Conservation (phyloP, 257 asterid genomes). For the Pogostemon cablin region DNA sequence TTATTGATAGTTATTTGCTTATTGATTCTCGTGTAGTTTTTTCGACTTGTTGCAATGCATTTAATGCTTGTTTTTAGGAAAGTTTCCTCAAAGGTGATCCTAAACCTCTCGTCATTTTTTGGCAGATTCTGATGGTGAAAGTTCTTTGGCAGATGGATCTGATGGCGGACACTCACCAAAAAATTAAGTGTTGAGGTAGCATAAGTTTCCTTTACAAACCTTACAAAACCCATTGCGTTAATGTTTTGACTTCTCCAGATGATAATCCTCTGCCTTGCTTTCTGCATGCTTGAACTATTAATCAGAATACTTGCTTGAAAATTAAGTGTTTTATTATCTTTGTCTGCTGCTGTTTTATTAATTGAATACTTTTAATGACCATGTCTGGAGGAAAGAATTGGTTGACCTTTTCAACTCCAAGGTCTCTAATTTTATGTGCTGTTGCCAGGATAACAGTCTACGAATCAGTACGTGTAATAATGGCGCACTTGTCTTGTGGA, state of each 20-base stretch:
- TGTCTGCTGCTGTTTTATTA: conserved; percentile 3
- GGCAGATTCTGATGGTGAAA: conserved; percentile 75
- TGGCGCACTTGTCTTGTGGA: background rate
- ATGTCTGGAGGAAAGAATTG: background rate
- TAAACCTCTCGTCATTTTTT: conserved; percentile 27
- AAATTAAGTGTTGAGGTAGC: conserved; percentile 49
- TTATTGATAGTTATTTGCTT: conserved; percentile 28
- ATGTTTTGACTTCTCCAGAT: conserved; percentile 24
- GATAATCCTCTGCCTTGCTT: background rate
- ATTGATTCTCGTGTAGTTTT: background rate
- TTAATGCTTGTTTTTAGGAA: conserved; percentile 27
- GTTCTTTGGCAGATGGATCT: conserved; percentile 70
- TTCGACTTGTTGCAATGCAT: conserved; percentile 14
- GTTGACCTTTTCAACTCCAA: conserved; percentile 14
- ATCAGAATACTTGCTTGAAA: conserved; percentile 22
- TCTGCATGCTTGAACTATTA: conserved; percentile 8
- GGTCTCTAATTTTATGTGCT: conserved; percentile 8
- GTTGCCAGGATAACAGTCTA: conserved; percentile 14
- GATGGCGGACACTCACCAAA: conserved; percentile 53
- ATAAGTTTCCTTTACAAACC: conserved; percentile 23
- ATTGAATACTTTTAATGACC: conserved; percentile 14
- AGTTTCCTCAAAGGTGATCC: background rate
- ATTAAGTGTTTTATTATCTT: conserved; percentile 9
- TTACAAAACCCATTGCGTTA: conserved; percentile 25
- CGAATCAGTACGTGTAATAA: conserved; percentile 14